Base-by-base conservation (phyloP, 345 rosid species). In the Eucalyptus cloeziana region DNA sequence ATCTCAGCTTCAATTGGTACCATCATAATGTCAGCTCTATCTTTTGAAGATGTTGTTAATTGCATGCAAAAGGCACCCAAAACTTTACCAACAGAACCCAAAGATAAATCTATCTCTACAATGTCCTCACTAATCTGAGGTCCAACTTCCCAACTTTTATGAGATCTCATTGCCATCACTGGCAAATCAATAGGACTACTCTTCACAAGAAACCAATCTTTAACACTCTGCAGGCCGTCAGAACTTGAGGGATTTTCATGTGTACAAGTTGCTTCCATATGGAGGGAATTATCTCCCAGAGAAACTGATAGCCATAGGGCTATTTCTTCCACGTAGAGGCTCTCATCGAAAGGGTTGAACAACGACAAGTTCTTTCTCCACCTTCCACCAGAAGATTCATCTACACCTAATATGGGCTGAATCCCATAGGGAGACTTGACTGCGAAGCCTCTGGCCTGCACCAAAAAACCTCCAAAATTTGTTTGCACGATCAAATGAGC, bases 391-490 rank as follows among this genome's bases (percentile, higher is more conserved):
- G 91, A 90, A 76, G 93, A 91, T 89, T 87, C 87, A 88, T 91
- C 94, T 44, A 89, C 81, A 85, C 90, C 90, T 64, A 90, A 37
- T 85, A 93, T 87, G 86, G 95, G 94, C 90, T 89, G 91, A 90
- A 94, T 91, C 89, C 89, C 94, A 89, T 93, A 94, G 13, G 95
- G 96, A 19, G 96, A 94, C 90, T 94, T 94, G 31, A 91, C 49
- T 30, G 93, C 96, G 71, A 88, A 93, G 50, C 98, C 98, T 91
- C 93, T 96, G 33, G 92, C 96, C 86, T 94, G 92, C 85, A 96
- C 93, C 87, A 96, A 87, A 89, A 94, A 96, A 51, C 97, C 97
- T 88, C 97, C 98, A n/a, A 87, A 92, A 90, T 93, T 94, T 88
- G 97, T 95, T 89, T 96, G 96, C 92, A 96, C 90, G 87, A 95